A percentile compares a stretch with the other conserved stretches of the same genome.
phyloP scores from a whole-genome alignment of 768 basidiomycete genomes.

The Tubosaeta sp. region DNA sequence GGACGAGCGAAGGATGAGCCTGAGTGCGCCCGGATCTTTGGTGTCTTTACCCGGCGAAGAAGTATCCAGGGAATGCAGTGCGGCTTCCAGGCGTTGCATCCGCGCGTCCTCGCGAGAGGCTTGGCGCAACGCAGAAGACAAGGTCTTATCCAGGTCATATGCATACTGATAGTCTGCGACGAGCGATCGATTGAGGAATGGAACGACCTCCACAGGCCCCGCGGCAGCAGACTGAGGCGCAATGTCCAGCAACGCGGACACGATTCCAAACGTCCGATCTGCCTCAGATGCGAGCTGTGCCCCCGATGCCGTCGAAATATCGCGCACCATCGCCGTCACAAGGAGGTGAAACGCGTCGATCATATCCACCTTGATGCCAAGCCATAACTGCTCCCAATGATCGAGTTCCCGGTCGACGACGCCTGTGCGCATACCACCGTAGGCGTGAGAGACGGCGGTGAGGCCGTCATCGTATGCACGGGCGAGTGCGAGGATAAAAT shows the following conservation, averaged over 20 bases:
- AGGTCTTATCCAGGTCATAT: conserved; percentile 52
- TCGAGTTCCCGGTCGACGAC: conserved; percentile 36
- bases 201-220: conserved; percentile 30
- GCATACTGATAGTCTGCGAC: conserved; percentile 69
- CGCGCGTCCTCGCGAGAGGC: conserved; percentile 54
- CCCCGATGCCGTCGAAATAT: conserved; percentile 43
- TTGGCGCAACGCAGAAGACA: conserved; percentile 42
- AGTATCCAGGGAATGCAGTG: conserved; percentile 40
- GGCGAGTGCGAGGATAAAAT: conserved; percentile 55
- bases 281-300: conserved; percentile 41
- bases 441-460: conserved; percentile 48
- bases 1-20: conserved; percentile 59
- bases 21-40: conserved; percentile 54
- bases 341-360: conserved; percentile 67
- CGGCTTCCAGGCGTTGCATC: conserved; percentile 51
- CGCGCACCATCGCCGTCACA: conserved; percentile 45
- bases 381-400: conserved; percentile 69
- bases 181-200: conserved; percentile 65
- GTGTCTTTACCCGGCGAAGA: conserved; percentile 5
- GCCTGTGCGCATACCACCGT: conserved; percentile 47
- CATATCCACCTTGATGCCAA: conserved; percentile 68
- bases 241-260: conserved; percentile 57
- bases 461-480: conserved; percentile 59
- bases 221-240: conserved; percentile 19
- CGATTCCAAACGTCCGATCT: conserved; percentile 52